Percentiles rank a stretch among this genome's conserved stretches.
phyloP scores from a whole-genome alignment of 2,329 filamentous ascomycete genomes.

The Leptoxyphium fumago region DNA sequence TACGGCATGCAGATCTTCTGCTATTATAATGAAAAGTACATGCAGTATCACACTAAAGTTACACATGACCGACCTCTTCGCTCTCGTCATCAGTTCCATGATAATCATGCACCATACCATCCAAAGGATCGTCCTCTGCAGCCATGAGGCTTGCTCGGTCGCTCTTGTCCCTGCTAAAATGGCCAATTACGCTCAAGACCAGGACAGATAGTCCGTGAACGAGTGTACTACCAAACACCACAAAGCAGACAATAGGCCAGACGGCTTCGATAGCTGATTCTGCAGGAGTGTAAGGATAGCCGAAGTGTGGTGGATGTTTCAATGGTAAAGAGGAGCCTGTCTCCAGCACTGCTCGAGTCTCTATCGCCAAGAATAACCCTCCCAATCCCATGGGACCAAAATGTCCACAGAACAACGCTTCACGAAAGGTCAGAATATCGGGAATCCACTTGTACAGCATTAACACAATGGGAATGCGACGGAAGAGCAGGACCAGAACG shows the following conservation, averaged over 20 bases:
- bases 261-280: slow-evolving; percentile 27
- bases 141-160: slow-evolving; percentile 36
- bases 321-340: slow-evolving; percentile 32
- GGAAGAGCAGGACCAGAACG: slow-evolving; percentile 35
- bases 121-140: slow-evolving; percentile 34
- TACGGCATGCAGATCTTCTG: too few species aligned
- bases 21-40: too few species aligned
- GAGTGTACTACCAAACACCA: slow-evolving; percentile 39
- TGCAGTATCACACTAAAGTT: too few species aligned
- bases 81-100: slow-evolving; percentile 21
- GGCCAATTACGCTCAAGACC: slow-evolving; percentile 33
- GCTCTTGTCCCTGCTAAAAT: slow-evolving; percentile 31
- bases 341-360: slow-evolving; percentile 38
- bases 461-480: slow-evolving; percentile 38
- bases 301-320: slow-evolving; percentile 26
- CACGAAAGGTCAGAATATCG: slow-evolving; percentile 33
- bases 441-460: slow-evolving; percentile 33
- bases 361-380: slow-evolving; percentile 41
- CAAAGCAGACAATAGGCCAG: slow-evolving; percentile 41
- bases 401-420: slow-evolving; percentile 41
- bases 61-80: slow-evolving; percentile 3
- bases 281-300: slow-evolving; percentile 19
- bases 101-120: slow-evolving; percentile 35
- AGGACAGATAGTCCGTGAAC: slow-evolving; percentile 40
- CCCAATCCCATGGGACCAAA: slow-evolving; percentile 45